Evolutionary conservation across 2,329 filamentous ascomycete genomes (phyloP), one percentile per base, ranked within the genome.

Genomic region (Pyricularia pennisetigena): DNA sequence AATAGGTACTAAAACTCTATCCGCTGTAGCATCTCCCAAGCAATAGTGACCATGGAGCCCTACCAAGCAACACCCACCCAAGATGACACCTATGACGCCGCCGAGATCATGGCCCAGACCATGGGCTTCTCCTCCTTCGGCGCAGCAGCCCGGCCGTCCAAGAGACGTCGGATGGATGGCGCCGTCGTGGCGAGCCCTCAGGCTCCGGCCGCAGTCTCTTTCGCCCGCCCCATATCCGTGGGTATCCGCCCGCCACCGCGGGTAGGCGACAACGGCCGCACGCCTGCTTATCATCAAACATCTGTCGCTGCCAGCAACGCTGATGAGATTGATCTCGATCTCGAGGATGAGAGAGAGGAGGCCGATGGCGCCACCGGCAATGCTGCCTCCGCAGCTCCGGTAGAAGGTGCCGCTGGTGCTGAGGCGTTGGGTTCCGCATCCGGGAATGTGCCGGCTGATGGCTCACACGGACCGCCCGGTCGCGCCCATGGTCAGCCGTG

Each of bases 91-190:
- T 64, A 70, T 70, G 79, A 80, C n/a, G 74, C 79, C 24, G 81
- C 85, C 65, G 79, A 80, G 61, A 85, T 85, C 67, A 87, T 92
- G 76, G 88, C 88, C 26, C 84, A 85, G 61, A 83, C 85, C 64
- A 90, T 93, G 88, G 91, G 91, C 71, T 93, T 93, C 77, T 84
- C 88, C 9, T 84, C 86, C 69, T 94, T 94, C 74, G 90, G 90
- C 71, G 77, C 79, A 10, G 80, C 84, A 72, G 75, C 80, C 67
- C 79, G 77, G 3, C 79, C 83, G 1, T 82, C 82, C 62, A 91
- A 90, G 76, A 90, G 90, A 76, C 85, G 90, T 70, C 89, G 88
- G 74, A 89, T 86, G 77, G 87, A 90, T 66, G 86, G 86, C 72
- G 83, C 83, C 54, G 81, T 82, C 68, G 76, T 83, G 63, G 77